Percentiles rank a stretch among this genome's conserved stretches.
Conservation (phyloP, 257 asterid genomes). For the Solanum verrucosum region DNA sequence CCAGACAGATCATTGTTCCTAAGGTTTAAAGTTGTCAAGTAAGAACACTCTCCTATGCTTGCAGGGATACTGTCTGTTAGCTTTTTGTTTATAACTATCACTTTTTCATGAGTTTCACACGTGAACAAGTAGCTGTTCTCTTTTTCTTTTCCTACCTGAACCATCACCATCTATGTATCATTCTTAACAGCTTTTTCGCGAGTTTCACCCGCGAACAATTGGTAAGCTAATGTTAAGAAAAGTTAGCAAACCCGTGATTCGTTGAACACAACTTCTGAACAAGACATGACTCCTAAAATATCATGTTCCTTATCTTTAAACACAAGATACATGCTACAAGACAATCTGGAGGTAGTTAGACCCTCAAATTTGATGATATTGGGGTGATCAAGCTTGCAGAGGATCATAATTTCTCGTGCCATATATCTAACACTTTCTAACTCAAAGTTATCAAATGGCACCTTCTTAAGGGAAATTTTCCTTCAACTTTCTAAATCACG, state of each 20-base stretch:
- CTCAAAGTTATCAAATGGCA: conserved; percentile 83
- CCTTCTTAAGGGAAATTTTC: conserved; percentile 79
- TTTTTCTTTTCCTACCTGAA: no score
- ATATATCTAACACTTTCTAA: conserved; percentile 92
- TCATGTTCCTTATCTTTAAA: conserved; percentile 96
- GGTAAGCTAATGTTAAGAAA: neutral
- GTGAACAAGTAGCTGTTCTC: no score
- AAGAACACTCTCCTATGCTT: no score
- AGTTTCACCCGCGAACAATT: no score
- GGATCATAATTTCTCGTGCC: conserved; percentile 84
- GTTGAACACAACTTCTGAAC: conserved; percentile 61
- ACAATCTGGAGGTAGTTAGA: conserved; percentile 60
- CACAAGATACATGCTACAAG: conserved; percentile 84
- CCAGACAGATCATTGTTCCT: no score
- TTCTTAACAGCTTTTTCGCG: no score
- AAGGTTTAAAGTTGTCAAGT: no score
- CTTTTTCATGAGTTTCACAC: no score
- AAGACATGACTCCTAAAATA: conserved; percentile 64
- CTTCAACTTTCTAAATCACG: conserved; percentile 69
- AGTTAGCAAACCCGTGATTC: conserved; percentile 57
- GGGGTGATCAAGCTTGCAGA: conserved; percentile 84
- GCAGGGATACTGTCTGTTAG: no score
- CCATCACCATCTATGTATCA: no score
- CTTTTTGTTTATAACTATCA: no score
- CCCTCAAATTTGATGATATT: conserved; percentile 81